These are phyloP conservation scores for Debaryomyces nepalensis DNA, from an alignment of 1,139 yeast species.

Conservation along the genomic window DNA sequence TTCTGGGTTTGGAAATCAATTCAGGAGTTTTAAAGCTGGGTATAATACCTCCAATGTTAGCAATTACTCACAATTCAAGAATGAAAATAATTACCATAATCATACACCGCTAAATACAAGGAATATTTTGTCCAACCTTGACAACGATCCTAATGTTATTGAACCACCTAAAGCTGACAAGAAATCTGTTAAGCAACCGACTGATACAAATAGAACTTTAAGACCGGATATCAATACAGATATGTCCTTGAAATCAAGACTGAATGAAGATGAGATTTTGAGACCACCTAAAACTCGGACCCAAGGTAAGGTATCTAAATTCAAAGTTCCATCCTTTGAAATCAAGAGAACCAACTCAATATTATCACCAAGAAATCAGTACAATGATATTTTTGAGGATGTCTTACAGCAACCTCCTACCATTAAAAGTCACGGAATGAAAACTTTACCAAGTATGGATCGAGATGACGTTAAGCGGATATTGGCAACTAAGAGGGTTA, in stretches of 20 bases:
- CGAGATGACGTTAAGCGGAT: constrained; percentile 51
- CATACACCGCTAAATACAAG: constrained; percentile 35
- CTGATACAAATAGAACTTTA: not conserved
- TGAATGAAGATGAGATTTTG: constrained; percentile 9
- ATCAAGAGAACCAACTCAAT: constrained; percentile 42
- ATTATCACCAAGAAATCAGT: constrained; percentile 43
- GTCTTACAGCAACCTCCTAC: constrained; percentile 37
- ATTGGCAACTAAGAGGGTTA: constrained; percentile 42
- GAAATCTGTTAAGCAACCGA: not conserved
- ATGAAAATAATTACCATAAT: constrained; percentile 27
- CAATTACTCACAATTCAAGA: constrained; percentile 24
- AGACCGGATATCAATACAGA: not conserved
- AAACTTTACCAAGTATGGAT: constrained; percentile 53
- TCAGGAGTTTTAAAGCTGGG: constrained; percentile 32
- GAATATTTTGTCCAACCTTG: constrained; percentile 34
- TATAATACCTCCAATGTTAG: constrained; percentile 22
- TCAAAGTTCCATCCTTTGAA: constrained; percentile 51
- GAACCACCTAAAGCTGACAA: constrained; percentile 29
- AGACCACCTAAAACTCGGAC: constrained; percentile 1
- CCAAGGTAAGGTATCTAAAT: constrained; percentile 29
- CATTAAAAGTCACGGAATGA: constrained; percentile 46
- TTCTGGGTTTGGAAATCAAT: constrained; percentile 50
- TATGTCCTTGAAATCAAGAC: not conserved
- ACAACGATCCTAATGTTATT: constrained; percentile 21
- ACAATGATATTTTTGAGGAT: constrained; percentile 49